Evolutionary conservation across 345 rosid species (phyloP), one percentile per base, ranked within the genome.

Genomic region (Physaria fendleri): DNA sequence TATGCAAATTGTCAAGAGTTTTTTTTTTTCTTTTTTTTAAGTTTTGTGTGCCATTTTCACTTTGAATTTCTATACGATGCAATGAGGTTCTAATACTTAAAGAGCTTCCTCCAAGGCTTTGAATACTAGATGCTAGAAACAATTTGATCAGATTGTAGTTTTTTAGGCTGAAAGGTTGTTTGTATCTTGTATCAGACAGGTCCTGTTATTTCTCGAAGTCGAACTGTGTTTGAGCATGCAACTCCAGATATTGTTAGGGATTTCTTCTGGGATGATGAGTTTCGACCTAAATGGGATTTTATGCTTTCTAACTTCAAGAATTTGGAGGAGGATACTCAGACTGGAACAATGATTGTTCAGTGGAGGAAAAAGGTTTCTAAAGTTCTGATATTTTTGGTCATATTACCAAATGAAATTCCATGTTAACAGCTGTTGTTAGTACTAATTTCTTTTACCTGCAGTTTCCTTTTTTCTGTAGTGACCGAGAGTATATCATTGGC

Each of bases 221-320:
- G 84, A 77, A 85, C 96, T 55, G 87, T 94, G 25, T 94, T 83
- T 79, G 99, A 94, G 78, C 92, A 86, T 75, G 97, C 88, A 32
- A 73, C 81, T 34, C 90, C 92, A 9, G 99, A 87, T 65, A 49
- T 87, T 77, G 96, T 90, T 21, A 83, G 96, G 77, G 99, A 94
- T 77, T 94, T 94, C 83, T 94, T 93, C 64, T 93, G 99, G 99
- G 99, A 90, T 68, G 97, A 93, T 57, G 97, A 87, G 49, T 85
- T 90, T 77, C 83, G 99, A 40, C 87, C 86, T 5, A 90, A 85
- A 68, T 94, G 99, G 97, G 99, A 94, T 78, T 80, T 80, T 16
- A 94, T 94, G 99, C 95, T 94, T 69, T 64, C 87, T 18, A 75
- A 80, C 71, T 76, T 76, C 59, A 87, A 80, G 68, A 82, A 78